A percentile compares a stretch with the other conserved stretches of the same genome.
These are phyloP conservation scores for Tetrahymena borealis DNA, from an alignment of 73 alveolate species.

Conservation along the genomic window DNA sequence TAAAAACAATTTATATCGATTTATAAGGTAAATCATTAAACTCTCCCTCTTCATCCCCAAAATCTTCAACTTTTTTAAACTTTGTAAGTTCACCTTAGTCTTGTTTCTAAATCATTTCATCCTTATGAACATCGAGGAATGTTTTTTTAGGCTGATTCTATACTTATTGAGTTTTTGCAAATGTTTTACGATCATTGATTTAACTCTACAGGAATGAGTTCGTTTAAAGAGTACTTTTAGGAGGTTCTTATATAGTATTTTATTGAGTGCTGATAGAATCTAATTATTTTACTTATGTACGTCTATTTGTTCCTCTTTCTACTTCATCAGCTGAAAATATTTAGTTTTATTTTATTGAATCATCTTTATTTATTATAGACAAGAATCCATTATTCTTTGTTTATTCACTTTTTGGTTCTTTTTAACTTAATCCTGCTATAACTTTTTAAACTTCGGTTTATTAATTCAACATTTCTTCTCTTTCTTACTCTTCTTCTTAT, in stretches of 20 bases:
- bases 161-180: neutral
- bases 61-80: constrained; percentile 13
- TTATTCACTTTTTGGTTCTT: neutral
- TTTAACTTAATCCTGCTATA: neutral
- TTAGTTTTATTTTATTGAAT: constrained; percentile 4
- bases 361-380: neutral
- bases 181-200: neutral
- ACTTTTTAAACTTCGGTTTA: constrained; percentile 1
- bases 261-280: neutral
- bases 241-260: neutral
- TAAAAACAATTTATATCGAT: constrained; percentile 11
- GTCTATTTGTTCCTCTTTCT: neutral
- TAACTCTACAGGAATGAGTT: neutral
- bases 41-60: neutral
- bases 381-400: neutral
- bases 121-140: neutral
- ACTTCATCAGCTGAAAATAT: neutral
- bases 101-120: neutral
- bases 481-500: neutral
- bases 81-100: constrained; percentile 23
- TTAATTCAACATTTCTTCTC: neutral
- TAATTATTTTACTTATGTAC: neutral
- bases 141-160: neutral
- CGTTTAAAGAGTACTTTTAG: neutral
- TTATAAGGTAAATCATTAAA: constrained; percentile 13